These are phyloP conservation scores for Sporobolomyces roseus DNA, from an alignment of 768 basidiomycete species.

Conservation along the genomic window DNA sequence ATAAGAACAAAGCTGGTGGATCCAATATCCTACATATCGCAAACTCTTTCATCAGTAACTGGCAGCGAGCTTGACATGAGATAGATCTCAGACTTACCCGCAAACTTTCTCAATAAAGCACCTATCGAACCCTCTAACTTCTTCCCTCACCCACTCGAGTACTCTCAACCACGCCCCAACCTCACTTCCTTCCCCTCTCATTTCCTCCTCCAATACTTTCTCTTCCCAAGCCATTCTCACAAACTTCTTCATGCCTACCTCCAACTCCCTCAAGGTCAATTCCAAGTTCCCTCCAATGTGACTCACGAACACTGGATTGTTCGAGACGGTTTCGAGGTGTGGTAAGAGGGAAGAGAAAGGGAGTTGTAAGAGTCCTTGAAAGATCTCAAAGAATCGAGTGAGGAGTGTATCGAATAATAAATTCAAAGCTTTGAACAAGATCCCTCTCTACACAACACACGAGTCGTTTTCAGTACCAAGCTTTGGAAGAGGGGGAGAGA, in stretches of 20 bases:
- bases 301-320: slow-evolving; percentile 37
- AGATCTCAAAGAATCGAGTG: slow-evolving; percentile 73
- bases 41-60: no score
- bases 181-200: slow-evolving; percentile 53
- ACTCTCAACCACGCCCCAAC: slow-evolving; percentile 75
- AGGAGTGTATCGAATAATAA: slow-evolving; percentile 81
- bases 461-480: neutral
- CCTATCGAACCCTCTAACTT: slow-evolving; percentile 75
- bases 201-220: slow-evolving; percentile 45
- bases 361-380: slow-evolving; percentile 69
- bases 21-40: slow-evolving; percentile 56
- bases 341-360: slow-evolving; percentile 68
- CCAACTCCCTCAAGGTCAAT: slow-evolving; percentile 25
- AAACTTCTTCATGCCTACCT: slow-evolving; percentile 36
- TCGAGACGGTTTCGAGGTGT: slow-evolving; percentile 50
- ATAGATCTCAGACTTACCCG: slow-evolving; percentile 60
- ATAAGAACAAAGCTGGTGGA: slow-evolving; percentile 62
- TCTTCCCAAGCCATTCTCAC: slow-evolving; percentile 39
- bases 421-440: slow-evolving; percentile 52
- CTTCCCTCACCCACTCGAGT: slow-evolving; percentile 85
- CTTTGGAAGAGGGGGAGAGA: neutral
- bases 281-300: slow-evolving; percentile 15
- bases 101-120: slow-evolving; percentile 78
- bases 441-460: slow-evolving; percentile 26
- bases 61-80: no score